These are phyloP conservation scores for Fragosphaeria purpurea DNA, from an alignment of 2,329 filamentous ascomycete species.

Conservation along the genomic window DNA sequence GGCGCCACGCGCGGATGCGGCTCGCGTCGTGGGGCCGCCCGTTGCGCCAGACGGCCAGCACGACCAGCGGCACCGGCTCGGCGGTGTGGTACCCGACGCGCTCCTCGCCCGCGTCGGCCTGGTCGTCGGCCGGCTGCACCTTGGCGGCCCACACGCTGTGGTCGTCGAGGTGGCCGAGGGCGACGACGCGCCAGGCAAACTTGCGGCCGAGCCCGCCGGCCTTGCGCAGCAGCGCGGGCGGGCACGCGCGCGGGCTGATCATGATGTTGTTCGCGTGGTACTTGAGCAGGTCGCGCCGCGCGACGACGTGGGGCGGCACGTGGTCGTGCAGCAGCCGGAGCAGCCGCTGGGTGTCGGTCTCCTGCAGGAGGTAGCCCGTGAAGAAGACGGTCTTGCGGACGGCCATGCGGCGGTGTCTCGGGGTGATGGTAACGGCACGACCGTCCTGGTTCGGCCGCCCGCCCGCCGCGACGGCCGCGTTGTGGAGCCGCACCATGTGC, in stretches of 20 bases:
- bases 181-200: conserved; percentile 74
- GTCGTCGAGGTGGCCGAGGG: conserved; percentile 65
- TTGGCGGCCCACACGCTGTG: conserved; percentile 81
- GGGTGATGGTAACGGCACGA: too few relatives aligned
- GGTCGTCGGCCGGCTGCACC: conserved; percentile 60
- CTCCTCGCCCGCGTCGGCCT: conserved; percentile 19
- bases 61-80: conserved; percentile 66
- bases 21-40: conserved; percentile 69
- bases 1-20: conserved; percentile 76
- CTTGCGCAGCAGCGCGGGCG: conserved; percentile 63
- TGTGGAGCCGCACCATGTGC: conserved; percentile 82
- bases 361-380: conserved; percentile 77
- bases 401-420: conserved; percentile 35
- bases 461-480: conserved; percentile 41
- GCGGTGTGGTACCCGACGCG: conserved; percentile 61
- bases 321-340: conserved; percentile 50
- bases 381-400: conserved; percentile 87
- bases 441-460: conserved; percentile 15
- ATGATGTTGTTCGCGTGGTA: conserved; percentile 83
- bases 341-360: conserved; percentile 61
- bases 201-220: conserved; percentile 80
- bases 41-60: conserved; percentile 69
- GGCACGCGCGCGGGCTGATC: conserved; percentile 71
- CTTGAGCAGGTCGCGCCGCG: conserved; percentile 54
- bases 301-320: conserved; percentile 49